Base-by-base conservation (phyloP, 805 yeast species). In the Kregervanrija delftensis region DNA sequence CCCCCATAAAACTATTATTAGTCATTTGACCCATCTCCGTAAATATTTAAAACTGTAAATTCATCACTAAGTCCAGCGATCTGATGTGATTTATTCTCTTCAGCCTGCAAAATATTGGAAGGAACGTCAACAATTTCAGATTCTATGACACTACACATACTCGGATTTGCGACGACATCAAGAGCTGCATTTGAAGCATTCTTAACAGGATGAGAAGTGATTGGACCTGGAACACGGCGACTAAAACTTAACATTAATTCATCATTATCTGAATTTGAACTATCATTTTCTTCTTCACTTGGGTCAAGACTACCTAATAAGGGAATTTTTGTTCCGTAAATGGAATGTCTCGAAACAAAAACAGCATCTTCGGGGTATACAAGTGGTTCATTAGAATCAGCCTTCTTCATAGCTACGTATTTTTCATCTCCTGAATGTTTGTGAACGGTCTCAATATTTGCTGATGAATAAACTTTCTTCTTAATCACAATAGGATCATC, bases 41-140 rank as follows among this genome's bases (percentile, higher is more conserved):
- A 31, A 8, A 34, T n/a, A 14, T 36, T 39, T 41, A 46, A 36
- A 8, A 48, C 43, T 5, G 46, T 46, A 37, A 48, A 35, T n/a
- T 49, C 40, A n/a, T 35, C 39, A 10, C 35, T 33, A 28, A 40
- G 15, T 5, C 14, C 33, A 22, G 10, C 31, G 11, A 40, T 34
- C 14, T 13, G 39, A 40, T 6, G 28, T 5, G 28, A 22, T 22
- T 22, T 22, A n/a, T 28, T 37, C 3, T 17, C 33, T 31, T 42
- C 38, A 2, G 39, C 34, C 17, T 40, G 44, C 31, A 42, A 43
- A 12, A 50, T 42, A 31, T 41, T 37, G 4, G 41, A 45, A 9
- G 53, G 53, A 14, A 50, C 53, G 34, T 50, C 53, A 32, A 47
- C 45, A 15, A 49, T 41, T 31, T 43, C 43, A 8, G 50, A 43